Percentiles rank a stretch among this genome's conserved stretches.
phyloP scores from a whole-genome alignment of 257 asterid genomes.

The Fraxinus pennsylvanica region DNA sequence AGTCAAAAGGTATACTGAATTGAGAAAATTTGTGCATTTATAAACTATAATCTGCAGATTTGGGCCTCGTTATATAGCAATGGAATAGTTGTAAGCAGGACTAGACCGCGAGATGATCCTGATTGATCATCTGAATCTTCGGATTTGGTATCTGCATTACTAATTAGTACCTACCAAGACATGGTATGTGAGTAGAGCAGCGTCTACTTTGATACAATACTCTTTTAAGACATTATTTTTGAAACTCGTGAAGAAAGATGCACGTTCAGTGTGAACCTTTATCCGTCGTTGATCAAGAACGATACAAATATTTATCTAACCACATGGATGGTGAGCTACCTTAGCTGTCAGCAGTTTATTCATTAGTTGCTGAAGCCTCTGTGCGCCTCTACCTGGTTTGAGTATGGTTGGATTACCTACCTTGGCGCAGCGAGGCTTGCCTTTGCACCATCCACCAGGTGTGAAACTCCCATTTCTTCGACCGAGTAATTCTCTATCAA shows the following conservation, averaged over 20 bases:
- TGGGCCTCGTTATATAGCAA: too few species aligned
- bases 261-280: not conserved
- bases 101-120: not conserved
- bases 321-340: conserved; percentile 53
- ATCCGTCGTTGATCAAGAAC: conserved; percentile 24
- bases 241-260: not conserved
- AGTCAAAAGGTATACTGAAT: too few species aligned
- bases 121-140: not conserved
- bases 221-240: not conserved
- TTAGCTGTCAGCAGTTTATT: conserved; percentile 38
- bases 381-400: conserved; percentile 72
- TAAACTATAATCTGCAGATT: too few species aligned
- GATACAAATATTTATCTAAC: conserved; percentile 32
- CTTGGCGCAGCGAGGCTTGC: conserved; percentile 71
- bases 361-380: conserved; percentile 64
- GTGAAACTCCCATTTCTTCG: conserved; percentile 65
- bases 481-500: conserved; percentile 60
- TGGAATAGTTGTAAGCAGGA: not conserved
- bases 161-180: not conserved
- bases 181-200: not conserved
- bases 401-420: conserved; percentile 57
- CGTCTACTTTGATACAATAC: not conserved
- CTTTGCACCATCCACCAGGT: conserved; percentile 93
- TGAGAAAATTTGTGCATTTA: too few species aligned
- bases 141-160: not conserved